Percentiles rank a stretch among this genome's conserved stretches.
phyloP scores from a whole-genome alignment of 192 early-diverging fungal species.

The Coemansia biformis region DNA sequence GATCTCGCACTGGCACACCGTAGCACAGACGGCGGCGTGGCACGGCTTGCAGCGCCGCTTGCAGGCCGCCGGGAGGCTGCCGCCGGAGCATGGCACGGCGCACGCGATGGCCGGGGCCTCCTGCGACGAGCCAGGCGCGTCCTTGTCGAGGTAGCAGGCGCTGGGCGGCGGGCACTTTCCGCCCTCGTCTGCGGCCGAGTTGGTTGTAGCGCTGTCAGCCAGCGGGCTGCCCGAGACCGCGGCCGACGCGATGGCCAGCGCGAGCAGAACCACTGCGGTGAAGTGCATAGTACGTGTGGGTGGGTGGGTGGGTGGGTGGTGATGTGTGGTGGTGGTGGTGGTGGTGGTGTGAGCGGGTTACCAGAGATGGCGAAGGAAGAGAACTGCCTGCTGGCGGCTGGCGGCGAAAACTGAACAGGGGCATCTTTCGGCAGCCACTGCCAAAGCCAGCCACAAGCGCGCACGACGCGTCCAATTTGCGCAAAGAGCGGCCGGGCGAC shows the following conservation, averaged over 20 bases:
- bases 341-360: too few relatives aligned
- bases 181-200: background rate
- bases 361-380: too few relatives aligned
- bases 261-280: background rate
- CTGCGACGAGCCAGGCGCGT: conserved; percentile 5
- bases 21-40: conserved; percentile 15
- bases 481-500: too few relatives aligned
- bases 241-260: background rate
- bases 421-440: too few relatives aligned
- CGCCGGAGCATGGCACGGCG: conserved; percentile 12
- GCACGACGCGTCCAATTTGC: too few relatives aligned
- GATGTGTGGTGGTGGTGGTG: too few relatives aligned
- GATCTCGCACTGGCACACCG: conserved; percentile 30
- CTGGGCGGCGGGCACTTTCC: conserved; percentile 11
- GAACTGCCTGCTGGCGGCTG: too few relatives aligned
- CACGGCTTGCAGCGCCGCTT: conserved; percentile 31
- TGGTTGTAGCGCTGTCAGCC: background rate
- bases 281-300: background rate
- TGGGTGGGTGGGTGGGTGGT: background rate
- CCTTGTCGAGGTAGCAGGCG: conserved; percentile 23
- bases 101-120: conserved; percentile 15
- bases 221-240: conserved; percentile 1
- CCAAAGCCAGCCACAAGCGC: too few relatives aligned
- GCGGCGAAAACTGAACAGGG: too few relatives aligned
- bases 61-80: conserved; percentile 7